Evolutionary conservation across 257 asterid genomes (phyloP), one percentile per base, ranked within the genome.

Genomic region (Solanum ossicruentum): DNA sequence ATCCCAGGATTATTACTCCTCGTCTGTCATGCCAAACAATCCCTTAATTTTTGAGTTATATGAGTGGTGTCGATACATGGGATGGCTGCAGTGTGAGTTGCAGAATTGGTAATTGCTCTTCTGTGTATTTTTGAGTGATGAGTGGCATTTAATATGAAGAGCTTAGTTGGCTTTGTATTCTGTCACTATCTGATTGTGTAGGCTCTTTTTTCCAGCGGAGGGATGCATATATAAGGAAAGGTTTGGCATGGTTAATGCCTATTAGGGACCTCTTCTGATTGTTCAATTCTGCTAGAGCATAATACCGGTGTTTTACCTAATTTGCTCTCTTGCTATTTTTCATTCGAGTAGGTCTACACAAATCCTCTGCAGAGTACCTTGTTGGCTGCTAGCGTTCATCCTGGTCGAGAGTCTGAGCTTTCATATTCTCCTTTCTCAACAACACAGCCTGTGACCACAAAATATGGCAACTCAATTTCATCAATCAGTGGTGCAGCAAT

Each of bases 331-430:
- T 52, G 43, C 54, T 81, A 11, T 67, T 70, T 80, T 70, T 69
- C 39, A 45, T 84, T 52, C 10, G 60, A 91, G 91, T 93, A 93
- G 78, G 86, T 91, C 8, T 91, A 94, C 85, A 80, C 96, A 73
- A 91, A 89, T 86, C 88, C 96, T 18, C 87, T 93, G 80, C 92
- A 93, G 58, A 91, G 90, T 89, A 54, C 92, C 65, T 84, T 90
- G 88, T 84, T 92, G 92, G 87, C 93, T n/a, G 91, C 93, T 87
- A 95, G 87, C 75, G 87, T 84, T 60, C 92, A 91, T 43, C 91
- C 97, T 49, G 87, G 88, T 83, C 89, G 96, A 83, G 98, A 95
- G 88, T 84, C 95, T 78, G 97, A 95, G 86, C 87, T 92, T 85
- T 93, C 91, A 75, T 89, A 93, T 91, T 90, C 95, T 15, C 92